Percentiles rank a stretch among this genome's conserved stretches.
Evolutionary conservation across 495 filamentous ascomycete genomes (phyloP).

Genomic region (Neurospora sp.): DNA sequence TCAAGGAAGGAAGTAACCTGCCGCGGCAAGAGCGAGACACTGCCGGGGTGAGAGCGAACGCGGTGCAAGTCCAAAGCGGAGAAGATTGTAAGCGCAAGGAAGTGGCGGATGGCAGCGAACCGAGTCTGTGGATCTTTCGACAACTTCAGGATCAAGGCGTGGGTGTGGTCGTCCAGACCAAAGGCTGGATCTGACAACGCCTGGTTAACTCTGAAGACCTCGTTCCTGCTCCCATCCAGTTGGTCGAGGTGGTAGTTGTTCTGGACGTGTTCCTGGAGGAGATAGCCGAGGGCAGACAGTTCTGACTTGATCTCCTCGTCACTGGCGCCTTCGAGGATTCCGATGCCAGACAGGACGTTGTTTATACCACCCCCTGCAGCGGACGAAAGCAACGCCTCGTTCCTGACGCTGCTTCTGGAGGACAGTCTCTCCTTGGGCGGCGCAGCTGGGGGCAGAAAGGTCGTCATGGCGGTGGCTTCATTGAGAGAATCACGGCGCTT

Average conservation of each 20-base stretch:
- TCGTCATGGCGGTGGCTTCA: background rate
- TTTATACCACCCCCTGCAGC: background rate
- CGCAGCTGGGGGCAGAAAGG: background rate
- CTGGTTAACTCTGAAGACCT: background rate
- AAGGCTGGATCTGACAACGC: background rate
- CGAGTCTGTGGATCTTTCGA: background rate
- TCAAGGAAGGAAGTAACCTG: constrained; percentile 18
- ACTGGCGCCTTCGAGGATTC: constrained; percentile 15
- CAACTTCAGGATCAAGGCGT: background rate
- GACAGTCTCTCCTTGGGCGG: background rate
- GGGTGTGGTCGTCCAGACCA: background rate
- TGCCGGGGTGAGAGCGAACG: background rate
- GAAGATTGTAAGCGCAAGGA: background rate
- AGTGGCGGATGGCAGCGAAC: background rate
- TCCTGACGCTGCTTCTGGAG: background rate
- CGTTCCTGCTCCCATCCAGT: constrained; percentile 4
- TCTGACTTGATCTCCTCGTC: constrained; percentile 20
- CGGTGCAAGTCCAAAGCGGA: background rate
- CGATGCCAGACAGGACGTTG: background rate
- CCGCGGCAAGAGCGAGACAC: constrained; percentile 22
- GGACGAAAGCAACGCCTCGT: background rate
- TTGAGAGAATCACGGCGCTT: background rate
- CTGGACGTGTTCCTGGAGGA: constrained; percentile 26
- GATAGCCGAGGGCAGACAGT: constrained; percentile 15
- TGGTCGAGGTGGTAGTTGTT: constrained; percentile 23